Conservation (phyloP, 331 rosid species). For the Saraca asoca region DNA sequence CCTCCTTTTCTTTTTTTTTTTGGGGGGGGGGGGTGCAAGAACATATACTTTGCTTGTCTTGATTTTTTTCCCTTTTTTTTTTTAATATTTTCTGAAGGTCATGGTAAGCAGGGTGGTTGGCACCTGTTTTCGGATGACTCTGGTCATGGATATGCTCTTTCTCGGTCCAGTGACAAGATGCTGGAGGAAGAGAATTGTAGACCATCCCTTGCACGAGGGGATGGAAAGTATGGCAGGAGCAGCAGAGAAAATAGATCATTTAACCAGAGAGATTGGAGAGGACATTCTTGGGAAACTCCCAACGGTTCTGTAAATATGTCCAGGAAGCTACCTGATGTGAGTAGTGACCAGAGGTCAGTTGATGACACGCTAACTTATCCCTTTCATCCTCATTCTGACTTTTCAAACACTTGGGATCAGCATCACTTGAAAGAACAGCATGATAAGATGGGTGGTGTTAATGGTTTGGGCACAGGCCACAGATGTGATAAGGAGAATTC, state of each 20-base stretch:
- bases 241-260: slow-evolving; percentile 68
- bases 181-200: slow-evolving; percentile 70
- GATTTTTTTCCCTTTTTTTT: slow-evolving; percentile 44
- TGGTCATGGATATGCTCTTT: slow-evolving; percentile 67
- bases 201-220: slow-evolving; percentile 62
- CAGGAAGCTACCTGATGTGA: slow-evolving; percentile 62
- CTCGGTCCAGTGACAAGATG: slow-evolving; percentile 77
- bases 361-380: slow-evolving; percentile 62
- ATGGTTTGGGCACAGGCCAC: slow-evolving; percentile 57
- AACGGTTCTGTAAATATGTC: slow-evolving; percentile 58
- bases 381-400: slow-evolving; percentile 61
- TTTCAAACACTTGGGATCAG: slow-evolving; percentile 70
- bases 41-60: slow-evolving; percentile 54
- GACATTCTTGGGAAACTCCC: slow-evolving; percentile 64
- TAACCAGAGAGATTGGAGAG: slow-evolving; percentile 81
- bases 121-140: slow-evolving; percentile 79
- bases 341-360: slow-evolving; percentile 61
- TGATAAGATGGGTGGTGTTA: slow-evolving; percentile 58
- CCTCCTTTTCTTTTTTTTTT: neutral
- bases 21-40: slow-evolving; percentile 29
- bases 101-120: slow-evolving; percentile 96
- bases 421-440: slow-evolving; percentile 67
- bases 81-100: slow-evolving; percentile 71
- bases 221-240: slow-evolving; percentile 69
- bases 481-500: slow-evolving; percentile 68